These are phyloP conservation scores for Fusarium sp. DNA, from an alignment of 2,329 filamentous ascomycete genomes.

Conservation along the genomic window DNA sequence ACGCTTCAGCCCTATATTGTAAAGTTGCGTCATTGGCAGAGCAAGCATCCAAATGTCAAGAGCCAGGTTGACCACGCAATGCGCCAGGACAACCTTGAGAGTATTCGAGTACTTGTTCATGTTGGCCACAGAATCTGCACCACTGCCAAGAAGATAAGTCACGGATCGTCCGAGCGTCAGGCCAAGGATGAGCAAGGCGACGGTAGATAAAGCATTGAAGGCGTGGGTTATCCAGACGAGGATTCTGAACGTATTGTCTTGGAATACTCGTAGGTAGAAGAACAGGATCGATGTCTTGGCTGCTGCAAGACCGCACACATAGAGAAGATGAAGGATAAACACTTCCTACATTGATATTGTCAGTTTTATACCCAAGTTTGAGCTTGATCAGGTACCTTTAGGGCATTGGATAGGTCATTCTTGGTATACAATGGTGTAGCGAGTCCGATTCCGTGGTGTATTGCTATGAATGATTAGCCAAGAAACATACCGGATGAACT, in stretches of 20 bases:
- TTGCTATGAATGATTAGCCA: background rate
- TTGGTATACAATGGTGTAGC: background rate
- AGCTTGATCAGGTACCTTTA: background rate
- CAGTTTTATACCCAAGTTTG: rapidly evolving
- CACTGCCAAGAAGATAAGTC: background rate
- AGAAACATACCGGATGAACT: rapidly evolving
- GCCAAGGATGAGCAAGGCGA: background rate
- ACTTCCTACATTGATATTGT: background rate
- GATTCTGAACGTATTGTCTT: background rate
- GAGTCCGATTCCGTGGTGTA: background rate
- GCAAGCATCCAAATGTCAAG: slow-evolving; percentile 26
- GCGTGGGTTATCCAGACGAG: background rate
- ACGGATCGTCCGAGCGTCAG: background rate
- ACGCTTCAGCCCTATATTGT: background rate
- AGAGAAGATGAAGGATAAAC: background rate
- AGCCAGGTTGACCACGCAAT: background rate
- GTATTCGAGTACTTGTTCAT: rapidly evolving
- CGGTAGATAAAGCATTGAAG: background rate
- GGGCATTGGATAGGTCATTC: background rate
- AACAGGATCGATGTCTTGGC: slow-evolving; percentile 9
- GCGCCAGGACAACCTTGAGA: background rate
- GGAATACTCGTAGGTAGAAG: slow-evolving; percentile 12
- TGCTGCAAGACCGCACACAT: background rate
- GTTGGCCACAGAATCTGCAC: rapidly evolving
- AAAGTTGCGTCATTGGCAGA: slow-evolving; percentile 15